Conservation (phyloP, 164 flowering plant species). For the Tinospora cordifolia region DNA sequence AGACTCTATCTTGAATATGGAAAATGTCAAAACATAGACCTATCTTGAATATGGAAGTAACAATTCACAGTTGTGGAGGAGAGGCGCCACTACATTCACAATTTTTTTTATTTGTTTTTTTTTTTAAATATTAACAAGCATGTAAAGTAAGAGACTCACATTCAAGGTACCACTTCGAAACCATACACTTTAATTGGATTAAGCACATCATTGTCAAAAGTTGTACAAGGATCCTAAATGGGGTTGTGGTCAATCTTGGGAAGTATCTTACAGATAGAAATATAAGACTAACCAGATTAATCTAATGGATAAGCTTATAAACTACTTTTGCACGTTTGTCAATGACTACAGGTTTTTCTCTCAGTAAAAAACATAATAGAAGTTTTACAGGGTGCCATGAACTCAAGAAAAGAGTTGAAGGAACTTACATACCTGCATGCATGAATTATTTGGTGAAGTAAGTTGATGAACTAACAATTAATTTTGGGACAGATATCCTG, state of each 20-base stretch:
- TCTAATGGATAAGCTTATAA: not conserved
- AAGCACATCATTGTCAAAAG: not conserved
- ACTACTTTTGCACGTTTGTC: not conserved
- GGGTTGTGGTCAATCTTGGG: not conserved
- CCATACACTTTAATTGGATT: not conserved
- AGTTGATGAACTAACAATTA: not conserved
- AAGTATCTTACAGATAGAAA: not conserved
- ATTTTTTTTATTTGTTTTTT: too few species aligned
- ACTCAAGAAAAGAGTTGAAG: too few species aligned
- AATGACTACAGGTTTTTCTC: not conserved
- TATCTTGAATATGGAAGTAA: not conserved
- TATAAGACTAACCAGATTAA: not conserved
- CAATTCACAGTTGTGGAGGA: not conserved
- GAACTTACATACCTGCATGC: too few species aligned
- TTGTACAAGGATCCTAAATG: not conserved
- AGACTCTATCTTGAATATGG: slow-evolving; percentile 87
- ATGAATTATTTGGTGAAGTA: too few species aligned
- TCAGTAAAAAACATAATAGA: too few species aligned
- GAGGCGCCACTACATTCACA: not conserved
- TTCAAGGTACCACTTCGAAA: not conserved
- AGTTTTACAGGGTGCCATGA: too few species aligned
- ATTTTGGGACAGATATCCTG: not conserved
- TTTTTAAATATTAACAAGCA: not conserved
- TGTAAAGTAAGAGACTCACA: not conserved
- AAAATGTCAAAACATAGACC: not conserved